Base-by-base conservation (phyloP, 345 rosid genomes). In the Turritis glabra region DNA sequence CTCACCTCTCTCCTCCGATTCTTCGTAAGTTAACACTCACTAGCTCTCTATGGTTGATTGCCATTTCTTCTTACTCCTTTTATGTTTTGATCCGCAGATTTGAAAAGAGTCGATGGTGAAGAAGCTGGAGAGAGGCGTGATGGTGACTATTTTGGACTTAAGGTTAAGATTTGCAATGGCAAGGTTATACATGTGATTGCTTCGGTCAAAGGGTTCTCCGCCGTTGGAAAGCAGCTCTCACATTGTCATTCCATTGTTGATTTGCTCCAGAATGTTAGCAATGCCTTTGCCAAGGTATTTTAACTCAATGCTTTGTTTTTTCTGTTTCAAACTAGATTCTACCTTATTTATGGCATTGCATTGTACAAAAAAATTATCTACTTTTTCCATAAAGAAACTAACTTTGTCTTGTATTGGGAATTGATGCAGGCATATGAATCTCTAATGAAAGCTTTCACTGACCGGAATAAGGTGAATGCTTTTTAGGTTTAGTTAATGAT, bases 121-220 rank as follows among this genome's bases (percentile, higher is more conserved):
- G 63, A 66, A 46, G 53, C 18, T 56, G 70, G 63, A 26, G 14
- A 33, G 69, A 18, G 11, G 71, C 68, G 73, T 21, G 53, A 37
- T 30, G 72, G 73, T 10, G 72, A 71, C 30, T 66, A 64, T 27
- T 64, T 71, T 77, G 76, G 73, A 25, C 56, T 46, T 54, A 81
- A 89, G 97, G 86, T 94, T 38, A 84, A 86, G 40, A 85, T 94
- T n/a, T 91, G 95, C 74, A 88, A 88, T 37, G 98, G 98, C 52
- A 94, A 91, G 87, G 83, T 90, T 3, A 82, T 81, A 48, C 84
- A 82, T 19, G 77, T 88, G 3, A 84, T 87, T 44, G 95, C 95
- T 67, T 91, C 89, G 1, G 81, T 75, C 1, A 87, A 87, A 76
- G 98, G 98, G 7, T 94, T 91, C 83, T 87, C 87, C 64, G 85